Evolutionary conservation across 441 rosid genomes (phyloP).

Genomic region (Caryocar brasiliense): DNA sequence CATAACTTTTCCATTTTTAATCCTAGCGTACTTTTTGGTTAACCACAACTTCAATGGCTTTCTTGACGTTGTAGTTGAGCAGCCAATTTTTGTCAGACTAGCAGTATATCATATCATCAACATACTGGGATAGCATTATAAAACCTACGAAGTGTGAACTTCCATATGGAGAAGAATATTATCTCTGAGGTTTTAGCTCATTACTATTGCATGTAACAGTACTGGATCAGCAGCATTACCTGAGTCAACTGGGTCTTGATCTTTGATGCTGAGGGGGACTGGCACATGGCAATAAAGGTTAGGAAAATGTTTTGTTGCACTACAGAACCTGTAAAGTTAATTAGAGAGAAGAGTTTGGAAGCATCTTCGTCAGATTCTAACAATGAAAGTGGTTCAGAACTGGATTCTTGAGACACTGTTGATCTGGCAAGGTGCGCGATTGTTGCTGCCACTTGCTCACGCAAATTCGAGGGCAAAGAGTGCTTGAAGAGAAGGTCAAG

Average conservation of each 20-base stretch:
- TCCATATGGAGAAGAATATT: no score
- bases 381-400: constrained; percentile 21
- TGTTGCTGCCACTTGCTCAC: constrained; percentile 36
- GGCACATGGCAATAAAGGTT: constrained; percentile 46
- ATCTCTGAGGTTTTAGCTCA: no score
- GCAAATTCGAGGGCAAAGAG: constrained; percentile 29
- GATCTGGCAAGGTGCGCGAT: constrained; percentile 46
- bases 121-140: no score
- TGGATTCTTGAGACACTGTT: constrained; percentile 36
- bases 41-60: background rate
- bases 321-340: constrained; percentile 34
- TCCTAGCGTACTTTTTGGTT: background rate
- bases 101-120: no score
- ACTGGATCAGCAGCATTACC: no score
- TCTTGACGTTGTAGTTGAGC: no score
- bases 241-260: constrained; percentile 36
- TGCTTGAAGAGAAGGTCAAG: constrained; percentile 37
- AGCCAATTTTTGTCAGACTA: no score
- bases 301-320: constrained; percentile 43
- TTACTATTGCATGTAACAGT: no score
- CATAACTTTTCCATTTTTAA: no score
- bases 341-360: constrained; percentile 38
- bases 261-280: constrained; percentile 34
- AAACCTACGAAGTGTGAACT: no score
- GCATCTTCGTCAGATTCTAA: constrained; percentile 43